Evolutionary conservation across 2,329 filamentous ascomycete species (phyloP).

Genomic region (Colletotrichum phormii): DNA sequence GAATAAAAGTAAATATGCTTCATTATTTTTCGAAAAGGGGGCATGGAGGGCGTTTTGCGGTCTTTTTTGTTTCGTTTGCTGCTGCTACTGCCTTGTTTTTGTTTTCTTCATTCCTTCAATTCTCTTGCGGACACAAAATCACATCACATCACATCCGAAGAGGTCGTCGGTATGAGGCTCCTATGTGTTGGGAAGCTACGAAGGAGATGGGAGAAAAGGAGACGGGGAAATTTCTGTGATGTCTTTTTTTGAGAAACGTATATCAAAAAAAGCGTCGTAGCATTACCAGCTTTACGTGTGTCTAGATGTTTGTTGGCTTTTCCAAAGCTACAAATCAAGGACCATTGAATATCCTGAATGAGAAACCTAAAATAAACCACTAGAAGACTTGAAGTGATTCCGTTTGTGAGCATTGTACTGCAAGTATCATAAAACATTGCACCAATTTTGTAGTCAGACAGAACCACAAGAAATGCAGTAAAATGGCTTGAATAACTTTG

Average conservation of each 20-base stretch:
- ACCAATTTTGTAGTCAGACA: neutral
- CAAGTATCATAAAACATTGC: neutral
- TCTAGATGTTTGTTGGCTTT: neutral
- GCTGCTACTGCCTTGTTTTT: neutral
- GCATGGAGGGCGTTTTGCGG: conserved; percentile 30
- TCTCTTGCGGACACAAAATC: neutral
- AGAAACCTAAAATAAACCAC: conserved; percentile 3
- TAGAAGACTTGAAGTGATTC: neutral
- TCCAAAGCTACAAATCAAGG: conserved; percentile 8
- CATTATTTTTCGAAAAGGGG: conserved; percentile 15
- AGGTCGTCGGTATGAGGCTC: neutral
- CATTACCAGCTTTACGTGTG: neutral
- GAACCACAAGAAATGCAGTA: neutral
- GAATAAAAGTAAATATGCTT: conserved; percentile 35
- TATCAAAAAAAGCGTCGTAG: conserved; percentile 5
- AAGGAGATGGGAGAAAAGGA: neutral
- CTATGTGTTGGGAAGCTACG: neutral
- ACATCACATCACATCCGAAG: neutral
- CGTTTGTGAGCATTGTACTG: neutral
- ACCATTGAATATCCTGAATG: conserved; percentile 32
- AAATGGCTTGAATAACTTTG: conserved; percentile 27
- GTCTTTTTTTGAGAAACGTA: conserved; percentile 17
- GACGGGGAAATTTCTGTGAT: neutral
- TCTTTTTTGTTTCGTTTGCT: conserved; percentile 20
- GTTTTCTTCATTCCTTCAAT: neutral